Base-by-base conservation (phyloP, 306 rosid genomes). In the Prunus kanzakura region DNA sequence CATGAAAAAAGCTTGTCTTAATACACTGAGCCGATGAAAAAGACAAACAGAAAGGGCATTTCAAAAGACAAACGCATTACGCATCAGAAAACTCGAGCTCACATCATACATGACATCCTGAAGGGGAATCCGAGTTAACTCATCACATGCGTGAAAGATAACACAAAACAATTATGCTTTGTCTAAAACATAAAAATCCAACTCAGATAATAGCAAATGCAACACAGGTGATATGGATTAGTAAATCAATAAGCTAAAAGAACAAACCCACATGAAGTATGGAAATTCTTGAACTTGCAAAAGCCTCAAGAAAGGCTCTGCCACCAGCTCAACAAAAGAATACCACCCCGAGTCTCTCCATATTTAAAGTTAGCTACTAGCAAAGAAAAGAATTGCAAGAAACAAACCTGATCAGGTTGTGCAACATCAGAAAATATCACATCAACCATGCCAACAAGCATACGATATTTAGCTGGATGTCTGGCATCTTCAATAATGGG, bases 361-460 rank as follows among this genome's bases (percentile, higher is more conserved):
- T 29, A 13, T 54, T 70, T 23, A 19, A 32, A 10, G 0, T 51
- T 9, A 5, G 64, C 4, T 43, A 18, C 12, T 23, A 25, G 60
- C 23, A 10, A 47, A 46, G 4, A 78, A 11, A 4, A 47, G 49
- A 18, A 4, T 2, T 51, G 50, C 69, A 61, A 74, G 57, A 20
- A 32, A 70, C 81, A 80, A 41, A 95, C 99, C 99, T 92, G 99
- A 86, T 95, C 99, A 6, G 97, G 99, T 80, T 95, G 97, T 8
- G 99, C 99, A 82, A 95, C 99, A 84, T 96, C 99, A 49, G 99
- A 92, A 87, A 96, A 96, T 65, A 96, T 85, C 11, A 96, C 97
- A 87, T 96, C 99, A n/a, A 96, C 99, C 97, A 96, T 96, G 63
- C 97, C 97, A 63, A 96, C 93, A 72, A 96, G 80, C 97, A 91